phyloP scores from a whole-genome alignment of 2,329 filamentous ascomycete species.

The Paracoccidioides brasiliensis region DNA sequence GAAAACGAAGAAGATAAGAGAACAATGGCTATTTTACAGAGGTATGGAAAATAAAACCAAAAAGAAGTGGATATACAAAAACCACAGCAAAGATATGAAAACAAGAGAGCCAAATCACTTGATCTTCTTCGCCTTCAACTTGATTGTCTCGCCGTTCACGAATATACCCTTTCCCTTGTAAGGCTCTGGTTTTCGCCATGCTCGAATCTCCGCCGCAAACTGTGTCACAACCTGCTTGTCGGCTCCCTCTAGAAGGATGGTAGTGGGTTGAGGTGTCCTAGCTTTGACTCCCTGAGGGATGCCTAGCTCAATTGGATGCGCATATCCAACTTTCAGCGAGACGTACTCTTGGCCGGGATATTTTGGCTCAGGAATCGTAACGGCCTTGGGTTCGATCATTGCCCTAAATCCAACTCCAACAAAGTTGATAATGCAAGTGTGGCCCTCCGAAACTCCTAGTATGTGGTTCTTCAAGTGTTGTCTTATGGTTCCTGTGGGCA shows the following conservation, averaged over 20 bases:
- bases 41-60: background rate
- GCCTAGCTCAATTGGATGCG: conserved; percentile 82
- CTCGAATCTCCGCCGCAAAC: conserved; percentile 77
- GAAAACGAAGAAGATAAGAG: background rate
- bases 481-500: conserved; percentile 62
- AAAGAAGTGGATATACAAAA: conserved; percentile 7
- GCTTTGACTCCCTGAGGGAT: conserved; percentile 74
- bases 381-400: conserved; percentile 63
- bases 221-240: conserved; percentile 79
- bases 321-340: conserved; percentile 88
- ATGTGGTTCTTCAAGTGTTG: conserved; percentile 84
- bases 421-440: conserved; percentile 81
- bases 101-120: conserved; percentile 43
- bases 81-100: background rate
- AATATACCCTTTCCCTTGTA: conserved; percentile 99
- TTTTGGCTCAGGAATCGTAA: conserved; percentile 45
- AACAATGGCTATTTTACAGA: conserved; percentile 14
- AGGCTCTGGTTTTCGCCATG: conserved; percentile 84
- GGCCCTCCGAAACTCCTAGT: conserved; percentile 87
- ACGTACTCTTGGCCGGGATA: conserved; percentile 81
- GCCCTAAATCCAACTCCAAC: conserved; percentile 95
- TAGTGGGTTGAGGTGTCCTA: conserved; percentile 77
- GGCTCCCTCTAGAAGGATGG: conserved; percentile 76
- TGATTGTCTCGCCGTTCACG: conserved; percentile 94
- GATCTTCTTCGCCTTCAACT: conserved; percentile 95